Evolutionary conservation across 169 alveolate genomes (phyloP).

Genomic region (Cryptosporidium viatorum): DNA sequence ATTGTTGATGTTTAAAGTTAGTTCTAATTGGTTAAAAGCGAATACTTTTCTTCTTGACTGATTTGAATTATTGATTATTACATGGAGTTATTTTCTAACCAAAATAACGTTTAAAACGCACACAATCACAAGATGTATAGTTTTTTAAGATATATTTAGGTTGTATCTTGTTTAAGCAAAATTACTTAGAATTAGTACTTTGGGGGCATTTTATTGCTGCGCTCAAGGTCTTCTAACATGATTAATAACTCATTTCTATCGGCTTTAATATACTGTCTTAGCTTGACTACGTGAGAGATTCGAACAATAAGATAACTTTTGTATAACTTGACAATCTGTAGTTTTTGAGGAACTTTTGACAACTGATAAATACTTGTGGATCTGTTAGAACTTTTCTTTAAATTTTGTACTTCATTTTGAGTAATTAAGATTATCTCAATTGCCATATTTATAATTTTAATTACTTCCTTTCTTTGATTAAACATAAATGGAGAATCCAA

Average conservation of each 20-base stretch:
- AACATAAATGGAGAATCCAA: neutral
- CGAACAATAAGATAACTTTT: neutral
- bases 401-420: neutral
- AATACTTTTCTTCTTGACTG: neutral
- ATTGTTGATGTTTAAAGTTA: neutral
- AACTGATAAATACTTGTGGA: neutral
- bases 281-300: neutral
- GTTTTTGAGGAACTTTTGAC: neutral
- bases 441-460: neutral
- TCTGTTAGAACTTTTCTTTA: neutral
- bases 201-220: neutral
- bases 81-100: neutral
- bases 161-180: neutral
- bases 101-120: too few relatives aligned
- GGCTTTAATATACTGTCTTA: neutral
- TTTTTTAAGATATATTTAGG: neutral
- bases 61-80: too few relatives aligned
- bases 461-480: neutral
- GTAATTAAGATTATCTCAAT: neutral
- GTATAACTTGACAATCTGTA: neutral
- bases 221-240: neutral
- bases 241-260: neutral
- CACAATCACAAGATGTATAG: too few relatives aligned
- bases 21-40: neutral
- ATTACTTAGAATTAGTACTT: neutral